Evolutionary conservation across 2,329 filamentous ascomycete species (phyloP).

Genomic region (Phyllosticta citriasiana): DNA sequence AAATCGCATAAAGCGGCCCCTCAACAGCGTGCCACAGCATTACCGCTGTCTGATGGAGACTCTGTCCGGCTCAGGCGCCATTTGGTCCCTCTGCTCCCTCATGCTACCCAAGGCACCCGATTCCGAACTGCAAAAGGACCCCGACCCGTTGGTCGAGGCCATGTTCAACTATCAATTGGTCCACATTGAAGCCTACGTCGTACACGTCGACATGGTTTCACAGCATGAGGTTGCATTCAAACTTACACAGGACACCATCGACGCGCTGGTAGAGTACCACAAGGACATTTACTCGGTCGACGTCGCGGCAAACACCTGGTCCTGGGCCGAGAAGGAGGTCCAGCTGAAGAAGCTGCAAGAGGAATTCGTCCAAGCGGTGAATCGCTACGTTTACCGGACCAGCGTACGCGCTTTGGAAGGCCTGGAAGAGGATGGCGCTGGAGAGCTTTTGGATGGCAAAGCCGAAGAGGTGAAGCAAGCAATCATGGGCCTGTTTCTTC

Average conservation of each 20-base stretch:
- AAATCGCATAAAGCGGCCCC: constrained; percentile 89
- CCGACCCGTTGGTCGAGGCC: constrained; percentile 73
- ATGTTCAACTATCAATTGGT: constrained; percentile 88
- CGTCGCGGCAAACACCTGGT: constrained; percentile 77
- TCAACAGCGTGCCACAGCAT: constrained; percentile 95
- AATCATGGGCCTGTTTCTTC: constrained; percentile 73
- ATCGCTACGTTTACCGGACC: constrained; percentile 92
- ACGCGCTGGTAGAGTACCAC: constrained; percentile 87
- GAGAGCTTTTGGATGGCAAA: constrained; percentile 83
- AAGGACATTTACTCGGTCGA: constrained; percentile 91
- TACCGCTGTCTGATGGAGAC: constrained; percentile 92
- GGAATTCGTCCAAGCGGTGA: constrained; percentile 90
- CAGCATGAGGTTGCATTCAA: constrained; percentile 98
- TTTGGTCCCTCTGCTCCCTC: constrained; percentile 88
- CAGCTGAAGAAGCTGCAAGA: constrained; percentile 97
- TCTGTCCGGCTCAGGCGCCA: constrained; percentile 76
- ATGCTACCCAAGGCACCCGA: constrained; percentile 89
- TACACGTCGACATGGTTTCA: constrained; percentile 97
- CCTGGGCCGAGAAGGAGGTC: constrained; percentile 93
- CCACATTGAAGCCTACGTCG: constrained; percentile 93
- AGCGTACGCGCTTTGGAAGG: constrained; percentile 84
- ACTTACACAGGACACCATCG: constrained; percentile 89
- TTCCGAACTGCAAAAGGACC: constrained; percentile 69
- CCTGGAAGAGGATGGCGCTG: constrained; percentile 89
- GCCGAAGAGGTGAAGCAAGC: constrained; percentile 87